A percentile compares a stretch with the other conserved stretches of the same genome.
These are phyloP conservation scores for Stylonectria norvegica DNA, from an alignment of 2,329 filamentous ascomycete species.

Conservation along the genomic window DNA sequence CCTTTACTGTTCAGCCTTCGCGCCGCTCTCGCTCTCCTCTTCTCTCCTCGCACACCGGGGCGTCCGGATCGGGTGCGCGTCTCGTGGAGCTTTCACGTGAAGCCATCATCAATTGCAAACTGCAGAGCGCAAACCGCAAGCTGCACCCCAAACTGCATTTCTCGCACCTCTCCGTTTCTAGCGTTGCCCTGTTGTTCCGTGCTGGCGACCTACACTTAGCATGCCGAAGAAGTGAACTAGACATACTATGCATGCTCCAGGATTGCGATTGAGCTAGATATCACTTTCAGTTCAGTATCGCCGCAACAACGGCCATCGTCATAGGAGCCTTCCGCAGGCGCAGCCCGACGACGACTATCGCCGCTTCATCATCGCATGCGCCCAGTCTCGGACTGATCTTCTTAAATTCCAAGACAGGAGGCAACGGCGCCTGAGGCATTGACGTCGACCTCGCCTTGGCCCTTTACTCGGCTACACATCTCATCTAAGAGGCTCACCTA, in stretches of 20 bases:
- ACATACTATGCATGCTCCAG: slow-evolving; percentile 18
- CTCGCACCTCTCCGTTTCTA: slow-evolving; percentile 3
- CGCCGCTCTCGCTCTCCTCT: slow-evolving; percentile 3
- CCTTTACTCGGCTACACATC: slow-evolving; percentile 3
- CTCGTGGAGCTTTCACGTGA: slow-evolving; percentile 3
- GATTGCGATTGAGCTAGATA: slow-evolving; percentile 15
- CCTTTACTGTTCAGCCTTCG: neutral
- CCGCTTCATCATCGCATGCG: slow-evolving; percentile 11
- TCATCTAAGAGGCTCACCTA: too few relatives aligned
- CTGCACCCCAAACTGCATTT: neutral
- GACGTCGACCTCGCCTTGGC: slow-evolving; percentile 16
- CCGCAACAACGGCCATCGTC: neutral
- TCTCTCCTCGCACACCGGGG: slow-evolving; percentile 10
- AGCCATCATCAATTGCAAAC: too few relatives aligned
- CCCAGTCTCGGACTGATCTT: slow-evolving; percentile 12
- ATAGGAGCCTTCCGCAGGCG: neutral
- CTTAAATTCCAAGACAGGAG: slow-evolving; percentile 20
- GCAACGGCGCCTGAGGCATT: slow-evolving; percentile 23
- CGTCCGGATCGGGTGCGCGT: slow-evolving; percentile 14
- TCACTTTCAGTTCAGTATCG: too few relatives aligned
- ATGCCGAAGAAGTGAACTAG: slow-evolving; percentile 24
- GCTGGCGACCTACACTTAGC: slow-evolving; percentile 18
- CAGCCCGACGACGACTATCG: neutral
- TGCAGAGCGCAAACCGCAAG: too few relatives aligned
- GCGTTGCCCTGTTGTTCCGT: slow-evolving; percentile 8